These are phyloP conservation scores for Metschnikowia aberdeeniae DNA, from an alignment of 805 yeast species.

Conservation along the genomic window DNA sequence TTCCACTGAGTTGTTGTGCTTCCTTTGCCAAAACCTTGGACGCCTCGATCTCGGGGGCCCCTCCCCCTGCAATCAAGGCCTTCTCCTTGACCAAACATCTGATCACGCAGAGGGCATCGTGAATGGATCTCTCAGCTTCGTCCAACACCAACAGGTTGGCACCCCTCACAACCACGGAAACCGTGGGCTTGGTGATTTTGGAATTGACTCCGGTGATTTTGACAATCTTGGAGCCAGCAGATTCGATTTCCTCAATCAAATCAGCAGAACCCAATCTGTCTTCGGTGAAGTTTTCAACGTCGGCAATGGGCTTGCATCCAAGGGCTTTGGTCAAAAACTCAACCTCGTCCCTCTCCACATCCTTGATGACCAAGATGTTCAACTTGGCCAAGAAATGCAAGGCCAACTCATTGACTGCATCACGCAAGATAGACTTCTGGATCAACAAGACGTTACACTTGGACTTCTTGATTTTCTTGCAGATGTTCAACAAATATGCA, in stretches of 20 bases:
- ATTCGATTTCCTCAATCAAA: slow-evolving; percentile 83
- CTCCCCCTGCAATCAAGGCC: slow-evolving; percentile 96
- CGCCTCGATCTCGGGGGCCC: slow-evolving; percentile 94
- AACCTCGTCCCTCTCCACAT: slow-evolving; percentile 92
- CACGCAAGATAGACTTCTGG: slow-evolving; percentile 90
- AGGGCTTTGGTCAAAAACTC: slow-evolving; percentile 82
- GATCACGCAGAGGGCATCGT: slow-evolving; percentile 94
- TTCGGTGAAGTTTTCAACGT: slow-evolving; percentile 87
- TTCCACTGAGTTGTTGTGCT: slow-evolving; percentile 70
- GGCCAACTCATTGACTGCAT: slow-evolving; percentile 91
- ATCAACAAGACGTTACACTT: slow-evolving; percentile 89
- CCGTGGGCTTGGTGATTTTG: slow-evolving; percentile 61
- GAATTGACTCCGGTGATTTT: slow-evolving; percentile 71
- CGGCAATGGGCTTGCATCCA: slow-evolving; percentile 96
- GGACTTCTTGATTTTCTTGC: slow-evolving; percentile 94
- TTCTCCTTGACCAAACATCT: slow-evolving; percentile 83
- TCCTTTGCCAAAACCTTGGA: slow-evolving; percentile 71
- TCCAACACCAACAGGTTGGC: slow-evolving; percentile 87
- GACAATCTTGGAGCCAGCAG: slow-evolving; percentile 85
- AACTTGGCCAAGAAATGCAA: slow-evolving; percentile 90
- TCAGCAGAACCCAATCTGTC: slow-evolving; percentile 92
- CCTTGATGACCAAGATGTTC: slow-evolving; percentile 91
- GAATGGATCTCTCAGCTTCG: slow-evolving; percentile 95
- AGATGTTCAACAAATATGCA: slow-evolving; percentile 87
- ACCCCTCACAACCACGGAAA: slow-evolving; percentile 90